Evolutionary conservation across 2,329 filamentous ascomycete genomes (phyloP), one percentile per base, ranked within the genome.

Genomic region (Dothistroma septosporum): DNA sequence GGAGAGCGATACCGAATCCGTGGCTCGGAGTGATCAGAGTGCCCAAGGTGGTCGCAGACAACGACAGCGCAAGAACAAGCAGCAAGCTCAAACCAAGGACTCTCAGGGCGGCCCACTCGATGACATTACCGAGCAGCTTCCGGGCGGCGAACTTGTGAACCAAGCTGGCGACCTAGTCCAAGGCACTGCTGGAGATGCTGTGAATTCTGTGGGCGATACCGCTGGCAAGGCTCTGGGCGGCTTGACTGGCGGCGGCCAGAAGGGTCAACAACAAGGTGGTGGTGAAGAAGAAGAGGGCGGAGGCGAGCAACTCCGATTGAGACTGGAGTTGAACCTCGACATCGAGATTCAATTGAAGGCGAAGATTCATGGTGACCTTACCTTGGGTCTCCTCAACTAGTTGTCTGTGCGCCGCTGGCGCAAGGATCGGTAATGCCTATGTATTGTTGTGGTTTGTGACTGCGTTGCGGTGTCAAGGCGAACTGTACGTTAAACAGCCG

Each of bases 341-440:
- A 84, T 86, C 70, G 84, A 86, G 70, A 79, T 86, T 58, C 82
- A 86, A 69, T 74, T 86, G 52, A 86, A 86, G 77, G 84, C 84
- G n/a, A 85, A 83, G 74, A 86, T 86, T 66, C 83, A 85, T 64
- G 84, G 84, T 75, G 84, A 86, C 68, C 75, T 86, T 61, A 86
- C 84, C n/a, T 70, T 86, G 57, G 83, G 80, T 70, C 68, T 82
- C 67, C 76, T 82, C 53, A 73, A 74, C 61, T 73, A 70, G 64
- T 19, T 24, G 12, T 12, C 41, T 48, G 55, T 52, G 37, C 33
- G 52, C 11, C 37, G 46, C 22, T 16, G 21, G 47, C 16, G 47
- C 12, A 28, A 16, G 47, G 41, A 9, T n/a, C 14, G 14, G 16
- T 6, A 19, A 44, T 5, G 19, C 24, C 6, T 28, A 28, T 49